Base-by-base conservation (phyloP, 768 basidiomycete genomes). In the Coprinopsis cinerea region DNA sequence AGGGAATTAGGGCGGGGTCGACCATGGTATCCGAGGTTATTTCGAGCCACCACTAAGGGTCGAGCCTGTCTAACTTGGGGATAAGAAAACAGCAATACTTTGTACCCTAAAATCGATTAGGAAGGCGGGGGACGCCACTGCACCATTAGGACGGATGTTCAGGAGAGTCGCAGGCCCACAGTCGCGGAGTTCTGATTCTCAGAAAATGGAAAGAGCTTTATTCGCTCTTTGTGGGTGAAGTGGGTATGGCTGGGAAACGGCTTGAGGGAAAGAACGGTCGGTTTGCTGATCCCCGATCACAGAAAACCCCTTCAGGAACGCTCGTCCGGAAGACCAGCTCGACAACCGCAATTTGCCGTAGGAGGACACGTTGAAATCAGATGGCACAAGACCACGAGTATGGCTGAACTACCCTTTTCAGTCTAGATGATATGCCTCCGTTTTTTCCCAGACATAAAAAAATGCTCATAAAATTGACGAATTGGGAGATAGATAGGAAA, bases 281-380 rank as follows among this genome's bases (percentile, higher is more conserved):
- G 44, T 63, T 61, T 61, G 58, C 69, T 81, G 79, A 81, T 81
- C 77, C 71, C 77, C 77, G 79, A 81, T 81, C 79, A 81, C 71
- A 35, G 24, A 32, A 20, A 18, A 22, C 44, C 44, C 45, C 45
- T 47, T 37, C 28, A 66, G 66, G 71, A 57, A 32, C 44, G 4
- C 7, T 18, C 64, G 72, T 67, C 68, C 64, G 72, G 71, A 52
- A 47, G 49, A 51, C 53, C 49, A 48, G 47, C 54, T 53, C 49
- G 57, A 57, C 59, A 59, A 65, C 66, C 70, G 71, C 61, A 61
- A 64, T 22, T 61, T 66, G 60, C 67, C 69, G 67, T 48, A 55
- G 43, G 43, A 26, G 23, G 35, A 44, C 35, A 18, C 20, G 35
- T n/a, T 27, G 51, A 35, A 42, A 52, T 26, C 20, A 39, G 44